Evolutionary conservation across 495 filamentous ascomycete genomes (phyloP), one percentile per base, ranked within the genome.

Genomic region (Trichoderma asperelloides): DNA sequence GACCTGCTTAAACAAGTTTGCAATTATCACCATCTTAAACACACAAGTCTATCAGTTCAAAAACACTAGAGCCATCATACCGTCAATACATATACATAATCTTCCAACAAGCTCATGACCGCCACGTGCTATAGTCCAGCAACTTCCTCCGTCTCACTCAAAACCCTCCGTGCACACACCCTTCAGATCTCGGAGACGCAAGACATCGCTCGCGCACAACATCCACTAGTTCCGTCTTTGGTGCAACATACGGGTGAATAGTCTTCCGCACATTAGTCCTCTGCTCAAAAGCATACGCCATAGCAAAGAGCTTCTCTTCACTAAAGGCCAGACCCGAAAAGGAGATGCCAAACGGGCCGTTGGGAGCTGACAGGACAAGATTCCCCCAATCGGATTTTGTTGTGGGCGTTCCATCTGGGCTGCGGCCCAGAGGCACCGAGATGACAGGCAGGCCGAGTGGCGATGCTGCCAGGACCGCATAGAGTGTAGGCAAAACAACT

Each of bases 251-350:
- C 40, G 84, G 84, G 70, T 74, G 70, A 1, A 84, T 73, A 49
- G 76, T 74, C 62, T 78, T 69, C 63, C 85, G 70, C 5, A 80
- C 77, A 74, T 73, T 75, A n/a, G 85, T 89, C 68, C 80, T 74
- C 74, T 90, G 88, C 77, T 90, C 88, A 75, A 83, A 89, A 23
- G 86, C 87, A 76, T 87, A 89, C 37, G 87, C 87, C 74, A 84
- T 81, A n/a, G 83, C 85, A 63, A 91, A 85, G 62, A 88, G 75
- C 62, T 71, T 78, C 64, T 75, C 77, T 74, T 87, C 83, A 62
- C 79, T 81, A 75, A 80, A 91, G 51, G 78, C 79, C 0, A 65
- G 62, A 0, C 86, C 88, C 64, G 87, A 70, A 73, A 90, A 89
- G 41, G 67, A 68, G 30, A 77, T 62, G 13, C 73, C 75, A 39